Evolutionary conservation across 2,329 filamentous ascomycete species (phyloP).

Genomic region (Escovopsis sp.): DNA sequence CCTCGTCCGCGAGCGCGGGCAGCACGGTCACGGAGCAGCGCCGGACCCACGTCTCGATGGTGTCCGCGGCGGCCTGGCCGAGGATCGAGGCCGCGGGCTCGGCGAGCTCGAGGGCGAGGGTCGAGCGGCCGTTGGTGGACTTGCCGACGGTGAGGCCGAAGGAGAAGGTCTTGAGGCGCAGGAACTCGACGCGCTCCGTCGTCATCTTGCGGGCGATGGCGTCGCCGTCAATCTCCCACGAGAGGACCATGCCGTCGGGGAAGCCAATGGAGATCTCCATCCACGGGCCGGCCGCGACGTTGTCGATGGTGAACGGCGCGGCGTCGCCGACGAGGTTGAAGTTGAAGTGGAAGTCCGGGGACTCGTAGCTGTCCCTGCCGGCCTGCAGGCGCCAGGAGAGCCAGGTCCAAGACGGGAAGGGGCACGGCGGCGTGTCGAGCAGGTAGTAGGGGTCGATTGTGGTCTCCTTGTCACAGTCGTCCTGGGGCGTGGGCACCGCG

Average conservation of each 20-base stretch:
- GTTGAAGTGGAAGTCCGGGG: conserved; percentile 9
- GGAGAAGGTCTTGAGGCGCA: conserved; percentile 20
- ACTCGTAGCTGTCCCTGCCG: conserved; percentile 8
- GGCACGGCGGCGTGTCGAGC: conserved; percentile 6
- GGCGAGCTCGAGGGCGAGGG: conserved; percentile 1
- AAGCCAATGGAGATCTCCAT: conserved; percentile 22
- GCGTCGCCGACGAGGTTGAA: conserved; percentile 17
- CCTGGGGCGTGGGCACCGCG: conserved; percentile 8
- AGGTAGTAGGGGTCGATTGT: conserved; percentile 12
- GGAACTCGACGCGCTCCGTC: conserved; percentile 14
- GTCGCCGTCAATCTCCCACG: conserved; percentile 22
- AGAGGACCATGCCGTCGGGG: conserved; percentile 16
- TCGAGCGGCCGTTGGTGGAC: conserved; percentile 1
- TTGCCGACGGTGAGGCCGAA: conserved; percentile 15
- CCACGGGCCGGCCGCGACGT: conserved; percentile 15
- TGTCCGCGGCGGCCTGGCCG: conserved; percentile 8
- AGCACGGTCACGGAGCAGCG: conserved; percentile 11
- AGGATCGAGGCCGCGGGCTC: conserved; percentile 8
- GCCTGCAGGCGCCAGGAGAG: conserved; percentile 18
- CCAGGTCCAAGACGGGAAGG: conserved; percentile 24
- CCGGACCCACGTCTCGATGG: conserved; percentile 8
- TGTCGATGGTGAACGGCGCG: conserved; percentile 13
- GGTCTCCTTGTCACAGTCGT: conserved; percentile 2
- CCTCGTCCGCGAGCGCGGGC: conserved; percentile 2
- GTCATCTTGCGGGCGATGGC: conserved; percentile 13